These are phyloP conservation scores for Furcasterigmium sp. DNA, from an alignment of 2,329 filamentous ascomycete genomes.

Conservation along the genomic window DNA sequence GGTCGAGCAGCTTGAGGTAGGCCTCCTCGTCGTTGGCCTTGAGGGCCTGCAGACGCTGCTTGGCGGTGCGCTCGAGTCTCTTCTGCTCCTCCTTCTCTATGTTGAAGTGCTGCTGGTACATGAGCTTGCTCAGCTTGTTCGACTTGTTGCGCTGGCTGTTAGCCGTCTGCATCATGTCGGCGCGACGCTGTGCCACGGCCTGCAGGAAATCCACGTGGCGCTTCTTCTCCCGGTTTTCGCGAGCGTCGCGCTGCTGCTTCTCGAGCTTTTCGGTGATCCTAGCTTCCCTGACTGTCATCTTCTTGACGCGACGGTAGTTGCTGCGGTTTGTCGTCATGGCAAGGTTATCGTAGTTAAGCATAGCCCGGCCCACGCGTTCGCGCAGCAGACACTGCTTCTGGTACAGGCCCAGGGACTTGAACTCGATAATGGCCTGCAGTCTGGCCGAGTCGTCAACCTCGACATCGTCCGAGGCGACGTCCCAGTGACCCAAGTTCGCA, in stretches of 20 bases:
- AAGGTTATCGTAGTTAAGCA: slow-evolving; percentile 93
- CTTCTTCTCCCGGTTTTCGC: slow-evolving; percentile 95
- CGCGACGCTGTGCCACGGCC: slow-evolving; percentile 76
- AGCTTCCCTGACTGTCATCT: slow-evolving; percentile 90
- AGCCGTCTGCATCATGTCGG: slow-evolving; percentile 68
- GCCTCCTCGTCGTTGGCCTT: slow-evolving; percentile 99
- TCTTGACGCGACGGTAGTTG: slow-evolving; percentile 91
- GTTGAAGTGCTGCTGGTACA: slow-evolving; percentile 85
- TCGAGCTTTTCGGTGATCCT: slow-evolving; percentile 98
- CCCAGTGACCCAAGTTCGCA: slow-evolving; percentile 83
- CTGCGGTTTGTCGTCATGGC: slow-evolving; percentile 95
- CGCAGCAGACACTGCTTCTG: slow-evolving; percentile 83
- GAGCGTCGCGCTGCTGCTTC: slow-evolving; percentile 95
- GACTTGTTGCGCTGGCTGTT: slow-evolving; percentile 65
- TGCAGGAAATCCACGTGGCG: slow-evolving; percentile 90
- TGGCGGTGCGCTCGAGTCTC: slow-evolving; percentile 92
- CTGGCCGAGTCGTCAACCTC: slow-evolving; percentile 79
- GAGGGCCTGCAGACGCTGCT: slow-evolving; percentile 97
- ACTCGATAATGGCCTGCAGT: slow-evolving; percentile 86
- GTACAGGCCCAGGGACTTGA: slow-evolving; percentile 85
- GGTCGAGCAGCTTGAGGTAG: slow-evolving; percentile 93
- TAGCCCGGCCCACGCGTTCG: slow-evolving; percentile 81
- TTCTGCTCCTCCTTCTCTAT: slow-evolving; percentile 99
- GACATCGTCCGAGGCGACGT: slow-evolving; percentile 62
- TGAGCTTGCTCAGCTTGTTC: slow-evolving; percentile 82